These are phyloP conservation scores for Syzygium jambos DNA, from an alignment of 345 rosid species.

Conservation along the genomic window DNA sequence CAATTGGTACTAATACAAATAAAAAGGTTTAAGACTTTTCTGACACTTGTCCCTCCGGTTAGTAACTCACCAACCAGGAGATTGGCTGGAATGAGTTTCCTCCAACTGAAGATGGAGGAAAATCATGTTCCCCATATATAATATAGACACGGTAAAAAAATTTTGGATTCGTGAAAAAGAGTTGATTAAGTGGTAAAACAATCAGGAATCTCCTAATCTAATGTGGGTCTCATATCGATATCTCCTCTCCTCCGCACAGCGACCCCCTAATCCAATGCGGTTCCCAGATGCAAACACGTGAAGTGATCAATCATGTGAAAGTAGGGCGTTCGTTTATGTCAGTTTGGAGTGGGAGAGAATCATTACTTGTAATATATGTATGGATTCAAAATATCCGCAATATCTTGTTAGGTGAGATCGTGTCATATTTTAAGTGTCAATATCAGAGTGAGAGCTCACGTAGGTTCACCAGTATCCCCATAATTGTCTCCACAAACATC, in stretches of 20 bases:
- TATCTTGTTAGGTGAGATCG: background rate
- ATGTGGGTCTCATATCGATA: no score
- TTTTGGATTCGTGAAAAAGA: background rate
- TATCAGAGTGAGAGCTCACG: background rate
- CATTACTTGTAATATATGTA: background rate
- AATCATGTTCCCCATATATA: background rate
- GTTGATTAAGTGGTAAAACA: background rate
- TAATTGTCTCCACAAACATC: background rate
- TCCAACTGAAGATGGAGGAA: background rate
- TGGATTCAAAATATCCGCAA: background rate
- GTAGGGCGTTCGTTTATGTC: background rate
- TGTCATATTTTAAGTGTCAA: background rate
- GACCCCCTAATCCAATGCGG: background rate
- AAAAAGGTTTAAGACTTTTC: no score
- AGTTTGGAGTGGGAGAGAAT: background rate
- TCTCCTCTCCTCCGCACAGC: background rate
- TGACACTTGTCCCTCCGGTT: no score
- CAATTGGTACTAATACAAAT: no score
- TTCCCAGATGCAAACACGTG: background rate
- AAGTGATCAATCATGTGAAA: background rate
- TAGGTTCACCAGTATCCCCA: background rate
- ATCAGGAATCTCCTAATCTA: background rate
- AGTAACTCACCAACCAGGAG: background rate
- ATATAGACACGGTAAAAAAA: background rate
- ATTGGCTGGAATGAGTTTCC: background rate